phyloP scores from a whole-genome alignment of 768 basidiomycete species.

The Dictyophora rubrovolvata region DNA sequence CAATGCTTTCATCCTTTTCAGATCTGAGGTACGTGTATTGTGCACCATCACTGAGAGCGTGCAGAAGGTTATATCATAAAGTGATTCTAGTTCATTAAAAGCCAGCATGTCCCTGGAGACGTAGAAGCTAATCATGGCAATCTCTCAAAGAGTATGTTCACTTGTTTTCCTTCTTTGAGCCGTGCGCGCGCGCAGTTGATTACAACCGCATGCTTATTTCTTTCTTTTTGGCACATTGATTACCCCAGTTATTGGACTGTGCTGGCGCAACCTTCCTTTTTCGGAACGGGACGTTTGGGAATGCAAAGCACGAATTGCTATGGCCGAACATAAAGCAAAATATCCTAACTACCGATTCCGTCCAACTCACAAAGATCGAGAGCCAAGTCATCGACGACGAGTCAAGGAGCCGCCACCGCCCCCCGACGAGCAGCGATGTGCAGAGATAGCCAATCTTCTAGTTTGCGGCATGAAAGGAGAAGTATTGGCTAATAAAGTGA shows the following conservation, averaged over 20 bases:
- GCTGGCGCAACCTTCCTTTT: conserved; percentile 61
- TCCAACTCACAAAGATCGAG: conserved; percentile 27
- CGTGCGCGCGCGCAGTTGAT: background rate
- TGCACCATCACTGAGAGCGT: conserved; percentile 2
- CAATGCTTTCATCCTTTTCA: conserved; percentile 80
- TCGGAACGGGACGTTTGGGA: conserved; percentile 70
- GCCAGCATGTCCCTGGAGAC: conserved; percentile 52
- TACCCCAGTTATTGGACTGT: conserved; percentile 39
- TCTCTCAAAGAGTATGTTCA: conserved; percentile 48
- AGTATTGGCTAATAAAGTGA: conserved; percentile 51
- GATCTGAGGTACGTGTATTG: conserved; percentile 53
- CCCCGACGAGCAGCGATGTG: conserved; percentile 37
- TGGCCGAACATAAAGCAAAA: conserved; percentile 59
- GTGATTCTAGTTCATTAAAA: conserved; percentile 2
- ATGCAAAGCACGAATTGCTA: conserved; percentile 57
- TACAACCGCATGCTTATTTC: background rate
- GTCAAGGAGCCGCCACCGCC: conserved; percentile 33
- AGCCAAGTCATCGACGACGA: conserved; percentile 28
- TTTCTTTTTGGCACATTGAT: background rate
- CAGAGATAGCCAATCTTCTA: conserved; percentile 58
- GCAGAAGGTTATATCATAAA: background rate
- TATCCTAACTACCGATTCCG: conserved; percentile 82
- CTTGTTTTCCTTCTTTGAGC: background rate
- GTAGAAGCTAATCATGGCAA: conserved; percentile 80
- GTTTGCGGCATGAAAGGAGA: conserved; percentile 56